Conservation (phyloP, 768 basidiomycete species). For the Kwoniella dendrophila region DNA sequence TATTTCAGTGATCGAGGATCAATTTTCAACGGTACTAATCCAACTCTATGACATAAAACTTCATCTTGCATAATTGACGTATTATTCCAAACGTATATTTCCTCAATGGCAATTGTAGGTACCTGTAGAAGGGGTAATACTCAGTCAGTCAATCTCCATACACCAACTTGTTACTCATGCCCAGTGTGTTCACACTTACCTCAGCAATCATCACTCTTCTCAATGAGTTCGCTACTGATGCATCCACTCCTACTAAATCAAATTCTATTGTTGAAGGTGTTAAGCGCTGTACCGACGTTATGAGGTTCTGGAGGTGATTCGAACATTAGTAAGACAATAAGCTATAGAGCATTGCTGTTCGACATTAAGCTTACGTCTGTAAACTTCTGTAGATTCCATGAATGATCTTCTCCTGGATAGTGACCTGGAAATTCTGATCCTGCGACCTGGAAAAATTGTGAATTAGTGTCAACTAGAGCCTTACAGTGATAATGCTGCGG, state of each 20-base stretch:
- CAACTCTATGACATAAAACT: slow-evolving; percentile 86
- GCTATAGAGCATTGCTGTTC: not conserved
- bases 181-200: slow-evolving; percentile 59
- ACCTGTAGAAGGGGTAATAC: slow-evolving; percentile 61
- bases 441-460: slow-evolving; percentile 66
- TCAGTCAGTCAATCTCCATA: not conserved
- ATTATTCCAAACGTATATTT: slow-evolving; percentile 92
- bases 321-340: not conserved
- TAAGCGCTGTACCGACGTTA: slow-evolving; percentile 73
- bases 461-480: too few relatives aligned
- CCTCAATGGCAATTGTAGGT: slow-evolving; percentile 85
- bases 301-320: slow-evolving; percentile 62
- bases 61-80: slow-evolving; percentile 93
- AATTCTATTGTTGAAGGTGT: slow-evolving; percentile 87
- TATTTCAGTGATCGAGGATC: slow-evolving; percentile 72
- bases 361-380: slow-evolving; percentile 65
- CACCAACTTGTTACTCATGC: not conserved
- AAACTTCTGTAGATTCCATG: slow-evolving; percentile 78
- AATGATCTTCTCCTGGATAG: slow-evolving; percentile 77
- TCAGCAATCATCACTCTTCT: slow-evolving; percentile 91
- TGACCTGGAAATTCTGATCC: slow-evolving; percentile 91
- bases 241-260: slow-evolving; percentile 92
- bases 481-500: not conserved
- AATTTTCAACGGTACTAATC: slow-evolving; percentile 83
- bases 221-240: slow-evolving; percentile 92